These are phyloP conservation scores for Vaccinium corymbosum DNA, from an alignment of 148 eudicot genomes.

Conservation along the genomic window DNA sequence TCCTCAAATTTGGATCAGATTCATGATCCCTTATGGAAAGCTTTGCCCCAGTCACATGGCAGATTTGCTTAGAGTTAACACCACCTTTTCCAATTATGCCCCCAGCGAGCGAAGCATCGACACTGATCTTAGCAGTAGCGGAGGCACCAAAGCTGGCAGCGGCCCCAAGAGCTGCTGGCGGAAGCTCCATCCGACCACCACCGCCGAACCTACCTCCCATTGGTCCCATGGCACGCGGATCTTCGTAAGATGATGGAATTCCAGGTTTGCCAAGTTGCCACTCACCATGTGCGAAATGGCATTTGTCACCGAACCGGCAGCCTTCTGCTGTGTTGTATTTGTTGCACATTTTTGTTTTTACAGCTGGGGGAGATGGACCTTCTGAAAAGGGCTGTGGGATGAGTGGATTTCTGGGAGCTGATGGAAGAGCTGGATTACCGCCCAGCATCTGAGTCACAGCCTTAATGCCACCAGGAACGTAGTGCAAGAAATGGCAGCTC, in stretches of 20 bases:
- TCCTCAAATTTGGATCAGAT: constrained; percentile 12
- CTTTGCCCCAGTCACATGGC: constrained; percentile 18
- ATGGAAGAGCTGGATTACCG: background rate
- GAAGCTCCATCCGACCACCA: constrained; percentile 9
- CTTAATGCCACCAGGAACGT: constrained; percentile 17
- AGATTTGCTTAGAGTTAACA: constrained; percentile 19
- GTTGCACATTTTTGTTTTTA: constrained; percentile 12
- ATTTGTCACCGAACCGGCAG: constrained; percentile 21
- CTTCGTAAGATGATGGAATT: constrained; percentile 8
- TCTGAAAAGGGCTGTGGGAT: constrained; percentile 11
- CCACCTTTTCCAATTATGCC: constrained; percentile 19
- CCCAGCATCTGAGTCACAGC: constrained; percentile 19
- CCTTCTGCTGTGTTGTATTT: constrained; percentile 20
- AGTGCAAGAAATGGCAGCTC: constrained; percentile 16
- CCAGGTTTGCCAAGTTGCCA: constrained; percentile 13
- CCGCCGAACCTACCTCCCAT: constrained; percentile 12
- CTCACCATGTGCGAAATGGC: constrained; percentile 20
- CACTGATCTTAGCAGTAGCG: constrained; percentile 17
- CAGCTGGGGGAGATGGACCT: background rate
- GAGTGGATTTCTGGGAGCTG: background rate
- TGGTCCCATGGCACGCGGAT: constrained; percentile 15
- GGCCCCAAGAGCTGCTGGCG: background rate
- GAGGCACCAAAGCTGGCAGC: constrained; percentile 20
- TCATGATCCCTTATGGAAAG: constrained; percentile 19
- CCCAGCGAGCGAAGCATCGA: constrained; percentile 18